Conservation (phyloP, 805 yeast species). For the Metschnikowia gelsemii region DNA sequence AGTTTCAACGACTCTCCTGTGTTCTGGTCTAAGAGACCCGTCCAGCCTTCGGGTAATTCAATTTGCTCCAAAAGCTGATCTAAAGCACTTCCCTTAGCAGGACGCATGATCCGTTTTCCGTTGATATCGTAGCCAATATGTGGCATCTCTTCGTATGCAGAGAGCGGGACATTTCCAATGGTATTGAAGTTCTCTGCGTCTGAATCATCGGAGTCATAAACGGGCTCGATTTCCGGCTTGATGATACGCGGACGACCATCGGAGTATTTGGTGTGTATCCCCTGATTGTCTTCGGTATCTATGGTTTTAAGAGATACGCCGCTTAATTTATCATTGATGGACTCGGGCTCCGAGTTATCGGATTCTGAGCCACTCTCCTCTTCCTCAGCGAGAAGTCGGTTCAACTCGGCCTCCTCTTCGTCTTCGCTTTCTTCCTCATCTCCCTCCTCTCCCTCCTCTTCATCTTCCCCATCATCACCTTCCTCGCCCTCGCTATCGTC, state of each 20-base stretch:
- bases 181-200: slow-evolving; percentile 80
- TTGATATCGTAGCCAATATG: slow-evolving; percentile 96
- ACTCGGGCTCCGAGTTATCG: slow-evolving; percentile 53
- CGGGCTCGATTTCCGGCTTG: slow-evolving; percentile 89
- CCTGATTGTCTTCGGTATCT: slow-evolving; percentile 40
- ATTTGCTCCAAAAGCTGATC: slow-evolving; percentile 86
- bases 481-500: slow-evolving; percentile 7
- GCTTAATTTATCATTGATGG: slow-evolving; percentile 55
- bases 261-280: slow-evolving; percentile 50
- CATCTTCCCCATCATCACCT: slow-evolving; percentile 8
- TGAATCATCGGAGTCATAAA: slow-evolving; percentile 92
- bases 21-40: slow-evolving; percentile 86
- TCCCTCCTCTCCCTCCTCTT: slow-evolving; percentile 7
- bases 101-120: slow-evolving; percentile 98
- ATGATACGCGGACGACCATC: slow-evolving; percentile 81
- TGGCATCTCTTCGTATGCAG: slow-evolving; percentile 96
- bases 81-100: slow-evolving; percentile 93
- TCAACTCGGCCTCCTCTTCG: slow-evolving; percentile 56
- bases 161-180: slow-evolving; percentile 88
- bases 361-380: slow-evolving; percentile 30
- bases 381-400: slow-evolving; percentile 57
- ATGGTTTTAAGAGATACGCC: slow-evolving; percentile 53
- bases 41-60: slow-evolving; percentile 98
- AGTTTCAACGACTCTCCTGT: slow-evolving; percentile 85
- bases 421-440: slow-evolving; percentile 6